Evolutionary conservation across 2,329 filamentous ascomycete species (phyloP).

Genomic region (Bisporella sp.): DNA sequence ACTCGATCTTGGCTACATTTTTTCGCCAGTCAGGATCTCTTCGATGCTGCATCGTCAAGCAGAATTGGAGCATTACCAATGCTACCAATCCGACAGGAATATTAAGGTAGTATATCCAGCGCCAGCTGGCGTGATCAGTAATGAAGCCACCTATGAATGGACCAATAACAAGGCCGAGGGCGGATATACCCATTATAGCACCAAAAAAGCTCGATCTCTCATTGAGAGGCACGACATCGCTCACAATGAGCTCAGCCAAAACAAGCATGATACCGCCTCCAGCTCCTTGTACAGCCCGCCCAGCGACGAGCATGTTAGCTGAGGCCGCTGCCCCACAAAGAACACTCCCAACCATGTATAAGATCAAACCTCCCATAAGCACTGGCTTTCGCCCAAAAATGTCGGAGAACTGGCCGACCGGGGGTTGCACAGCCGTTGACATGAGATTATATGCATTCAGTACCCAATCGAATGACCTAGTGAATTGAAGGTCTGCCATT

Average conservation of each 20-base stretch:
- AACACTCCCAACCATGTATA: slow-evolving; percentile 58
- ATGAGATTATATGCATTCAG: slow-evolving; percentile 63
- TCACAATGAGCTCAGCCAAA: slow-evolving; percentile 46
- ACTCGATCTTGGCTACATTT: no score
- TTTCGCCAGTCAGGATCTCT: no score
- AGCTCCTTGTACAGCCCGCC: slow-evolving; percentile 39
- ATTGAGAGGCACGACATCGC: slow-evolving; percentile 44
- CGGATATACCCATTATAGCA: slow-evolving; percentile 37
- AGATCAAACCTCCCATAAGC: slow-evolving; percentile 42
- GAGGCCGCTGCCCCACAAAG: slow-evolving; percentile 53
- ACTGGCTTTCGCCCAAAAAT: slow-evolving; percentile 47
- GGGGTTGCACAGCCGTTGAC: slow-evolving; percentile 54
- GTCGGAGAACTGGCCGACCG: slow-evolving; percentile 57
- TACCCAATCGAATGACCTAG: slow-evolving; percentile 59
- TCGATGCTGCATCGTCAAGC: no score
- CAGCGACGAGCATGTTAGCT: slow-evolving; percentile 53
- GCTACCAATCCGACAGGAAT: no score
- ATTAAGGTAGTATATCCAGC: slow-evolving; percentile 32
- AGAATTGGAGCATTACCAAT: no score
- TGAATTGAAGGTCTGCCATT: slow-evolving; percentile 37
- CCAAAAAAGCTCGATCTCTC: slow-evolving; percentile 23
- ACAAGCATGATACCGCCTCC: slow-evolving; percentile 45
- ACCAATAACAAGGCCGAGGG: slow-evolving; percentile 51
- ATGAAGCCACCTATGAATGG: slow-evolving; percentile 61
- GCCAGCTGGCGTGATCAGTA: slow-evolving; percentile 52